Percentiles rank a stretch among this genome's conserved stretches.
These are phyloP conservation scores for Saccharomycopsis synnaedendra DNA, from an alignment of 805 yeast species.

Conservation along the genomic window DNA sequence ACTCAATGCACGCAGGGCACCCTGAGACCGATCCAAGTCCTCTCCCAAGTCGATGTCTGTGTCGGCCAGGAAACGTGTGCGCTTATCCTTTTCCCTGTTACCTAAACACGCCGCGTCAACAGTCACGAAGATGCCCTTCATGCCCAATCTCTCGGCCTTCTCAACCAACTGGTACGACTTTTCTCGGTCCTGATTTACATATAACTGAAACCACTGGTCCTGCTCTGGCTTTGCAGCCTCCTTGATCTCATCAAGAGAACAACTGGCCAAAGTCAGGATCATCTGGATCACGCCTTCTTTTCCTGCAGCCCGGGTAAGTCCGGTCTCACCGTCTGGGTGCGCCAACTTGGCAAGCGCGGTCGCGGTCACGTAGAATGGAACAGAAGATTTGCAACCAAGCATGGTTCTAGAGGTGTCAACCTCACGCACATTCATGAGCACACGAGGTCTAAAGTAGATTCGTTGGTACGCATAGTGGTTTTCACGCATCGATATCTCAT, in stretches of 20 bases:
- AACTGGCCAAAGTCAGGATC: constrained; percentile 33
- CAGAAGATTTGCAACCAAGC: constrained; percentile 33
- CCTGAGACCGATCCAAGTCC: constrained; percentile 52
- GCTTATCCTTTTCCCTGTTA: constrained; percentile 37
- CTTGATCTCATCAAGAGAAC: constrained; percentile 30
- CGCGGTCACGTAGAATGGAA: constrained; percentile 39
- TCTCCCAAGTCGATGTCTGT: constrained; percentile 23
- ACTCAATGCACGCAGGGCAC: constrained; percentile 36
- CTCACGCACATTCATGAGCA: constrained; percentile 25
- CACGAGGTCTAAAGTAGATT: constrained; percentile 36
- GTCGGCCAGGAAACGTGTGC: constrained; percentile 20
- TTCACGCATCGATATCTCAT: constrained; percentile 33
- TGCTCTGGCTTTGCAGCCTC: constrained; percentile 24
- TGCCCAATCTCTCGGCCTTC: constrained; percentile 28
- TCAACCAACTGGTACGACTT: constrained; percentile 23
- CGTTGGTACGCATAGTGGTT: constrained; percentile 31
- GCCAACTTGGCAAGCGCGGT: constrained; percentile 35
- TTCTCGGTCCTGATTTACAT: constrained; percentile 31
- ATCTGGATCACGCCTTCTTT: constrained; percentile 33
- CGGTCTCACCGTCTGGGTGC: constrained; percentile 32
- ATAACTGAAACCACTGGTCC: constrained; percentile 38
- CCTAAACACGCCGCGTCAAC: constrained; percentile 48
- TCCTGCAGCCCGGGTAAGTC: constrained; percentile 30
- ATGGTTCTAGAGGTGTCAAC: constrained; percentile 34
- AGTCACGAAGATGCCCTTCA: constrained; percentile 40